Evolutionary conservation across 495 filamentous ascomycete genomes (phyloP).

Genomic region (Penicillium paradoxum): DNA sequence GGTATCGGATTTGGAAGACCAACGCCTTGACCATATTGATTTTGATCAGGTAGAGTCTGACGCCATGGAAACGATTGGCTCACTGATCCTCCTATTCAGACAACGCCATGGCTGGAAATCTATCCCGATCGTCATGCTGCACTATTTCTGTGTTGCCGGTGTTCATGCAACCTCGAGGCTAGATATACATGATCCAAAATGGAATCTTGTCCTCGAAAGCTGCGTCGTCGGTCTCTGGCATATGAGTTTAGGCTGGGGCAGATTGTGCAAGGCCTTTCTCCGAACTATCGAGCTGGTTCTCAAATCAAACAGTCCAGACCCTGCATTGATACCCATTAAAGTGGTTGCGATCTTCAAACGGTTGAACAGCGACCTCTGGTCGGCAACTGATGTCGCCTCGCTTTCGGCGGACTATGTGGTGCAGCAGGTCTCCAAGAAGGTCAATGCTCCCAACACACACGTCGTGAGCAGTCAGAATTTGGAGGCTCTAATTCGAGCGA

Average conservation of each 20-base stretch:
- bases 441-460: neutral
- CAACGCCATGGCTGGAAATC: conserved; percentile 24
- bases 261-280: conserved; percentile 26
- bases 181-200: conserved; percentile 13
- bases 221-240: conserved; percentile 26
- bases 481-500: conserved; percentile 1
- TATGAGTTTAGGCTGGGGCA: conserved; percentile 27
- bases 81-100: conserved; percentile 22
- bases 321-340: conserved; percentile 12
- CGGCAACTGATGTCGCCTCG: conserved; percentile 13
- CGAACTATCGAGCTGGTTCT: conserved; percentile 23
- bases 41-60: conserved; percentile 6
- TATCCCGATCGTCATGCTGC: conserved; percentile 27
- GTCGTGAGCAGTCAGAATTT: neutral
- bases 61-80: conserved; percentile 21
- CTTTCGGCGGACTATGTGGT: conserved; percentile 26
- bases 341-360: conserved; percentile 18
- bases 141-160: conserved; percentile 24
- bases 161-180: conserved; percentile 20
- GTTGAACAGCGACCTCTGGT: conserved; percentile 17
- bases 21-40: neutral
- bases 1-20: neutral
- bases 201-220: conserved; percentile 23
- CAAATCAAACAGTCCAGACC: conserved; percentile 10
- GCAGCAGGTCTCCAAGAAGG: conserved; percentile 11